Evolutionary conservation across 2,329 filamentous ascomycete genomes (phyloP), one percentile per base, ranked within the genome.

Genomic region (Phialophora verrucosa): DNA sequence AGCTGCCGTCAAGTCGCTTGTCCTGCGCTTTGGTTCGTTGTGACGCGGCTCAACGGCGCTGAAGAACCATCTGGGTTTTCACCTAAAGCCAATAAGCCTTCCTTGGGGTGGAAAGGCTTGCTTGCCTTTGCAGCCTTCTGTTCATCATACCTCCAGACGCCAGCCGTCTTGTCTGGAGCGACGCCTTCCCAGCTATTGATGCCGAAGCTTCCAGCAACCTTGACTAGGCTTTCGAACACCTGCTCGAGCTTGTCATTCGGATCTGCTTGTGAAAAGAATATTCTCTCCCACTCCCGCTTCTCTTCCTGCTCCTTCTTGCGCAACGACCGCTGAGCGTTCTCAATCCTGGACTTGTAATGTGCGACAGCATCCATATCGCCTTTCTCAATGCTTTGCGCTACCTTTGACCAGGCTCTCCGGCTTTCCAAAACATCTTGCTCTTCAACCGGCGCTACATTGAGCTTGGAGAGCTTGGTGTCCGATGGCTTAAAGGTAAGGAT

Each of bases 401-500:
- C 95, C 74, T 91, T 91, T 70, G 85, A 82, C 94, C 94, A 99
- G 2, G 94, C 95, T 66, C 91, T 88, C 58, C 94, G 88, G 20
- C 91, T 93, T 81, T 98, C 95, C 69, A 96, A 88, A 12, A 91
- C 87, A 76, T 97, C 91, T 81, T 98, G 94, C 72, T 91, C 78
- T 67, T 93, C 90, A 62, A 96, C 75, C 0, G 91, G 87, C 0
- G 89, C 87, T 58, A 98, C 83, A 17, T 81, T 85, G 49, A 98
- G 87, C 12, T 90, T 86, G 2, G 89, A 89, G 54, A 85, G 82
- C 1, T 82, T 78, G 12, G 79, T 76, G 32, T 78, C 77, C 44
- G 81, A 80, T n/a, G 88, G 84, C 71, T 87, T 84, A 75, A 89
- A 90, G 1, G 79, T 79, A 20, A 85, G 83, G 57, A 90, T 64